These are phyloP conservation scores for Skeletonema tropicum DNA, from an alignment of 108 stramenopile species.

Conservation along the genomic window DNA sequence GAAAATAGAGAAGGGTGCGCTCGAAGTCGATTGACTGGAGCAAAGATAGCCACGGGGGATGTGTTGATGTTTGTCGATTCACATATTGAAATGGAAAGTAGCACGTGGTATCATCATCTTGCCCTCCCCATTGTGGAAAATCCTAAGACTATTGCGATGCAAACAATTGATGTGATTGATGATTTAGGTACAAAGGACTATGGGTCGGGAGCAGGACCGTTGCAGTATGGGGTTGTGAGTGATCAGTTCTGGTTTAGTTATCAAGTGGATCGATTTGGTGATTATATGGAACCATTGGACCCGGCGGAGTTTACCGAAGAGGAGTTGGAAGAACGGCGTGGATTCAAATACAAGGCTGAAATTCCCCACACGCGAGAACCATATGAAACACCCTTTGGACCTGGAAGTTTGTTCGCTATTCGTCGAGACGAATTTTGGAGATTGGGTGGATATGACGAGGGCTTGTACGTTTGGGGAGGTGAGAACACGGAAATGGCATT, in stretches of 20 bases:
- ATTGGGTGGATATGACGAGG: constrained; percentile 56
- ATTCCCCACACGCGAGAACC: constrained; percentile 31
- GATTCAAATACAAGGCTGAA: constrained; percentile 41
- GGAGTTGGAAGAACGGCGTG: constrained; percentile 27
- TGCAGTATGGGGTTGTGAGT: constrained; percentile 50
- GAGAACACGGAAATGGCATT: constrained; percentile 61
- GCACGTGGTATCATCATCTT: constrained; percentile 57
- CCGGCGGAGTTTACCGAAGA: constrained; percentile 21
- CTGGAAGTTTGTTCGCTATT: constrained; percentile 59
- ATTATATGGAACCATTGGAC: constrained; percentile 38
- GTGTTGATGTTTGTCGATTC: constrained; percentile 59
- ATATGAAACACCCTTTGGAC: constrained; percentile 59
- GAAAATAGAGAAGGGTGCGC: constrained; percentile 51
- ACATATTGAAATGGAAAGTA: constrained; percentile 49
- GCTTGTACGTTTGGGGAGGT: constrained; percentile 59
- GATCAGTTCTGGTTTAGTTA: constrained; percentile 49
- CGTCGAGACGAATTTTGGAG: constrained; percentile 62
- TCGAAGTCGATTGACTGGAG: constrained; percentile 47
- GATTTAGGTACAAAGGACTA: constrained; percentile 48
- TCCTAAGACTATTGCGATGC: constrained; percentile 57
- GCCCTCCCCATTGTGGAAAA: constrained; percentile 50
- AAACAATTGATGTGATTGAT: constrained; percentile 54
- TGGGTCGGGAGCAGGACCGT: constrained; percentile 29
- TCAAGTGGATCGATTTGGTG: constrained; percentile 46
- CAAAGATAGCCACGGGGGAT: constrained; percentile 39